These are phyloP conservation scores for Elongisporangium prolatum DNA, from an alignment of 352 stramenopile species.

Conservation along the genomic window DNA sequence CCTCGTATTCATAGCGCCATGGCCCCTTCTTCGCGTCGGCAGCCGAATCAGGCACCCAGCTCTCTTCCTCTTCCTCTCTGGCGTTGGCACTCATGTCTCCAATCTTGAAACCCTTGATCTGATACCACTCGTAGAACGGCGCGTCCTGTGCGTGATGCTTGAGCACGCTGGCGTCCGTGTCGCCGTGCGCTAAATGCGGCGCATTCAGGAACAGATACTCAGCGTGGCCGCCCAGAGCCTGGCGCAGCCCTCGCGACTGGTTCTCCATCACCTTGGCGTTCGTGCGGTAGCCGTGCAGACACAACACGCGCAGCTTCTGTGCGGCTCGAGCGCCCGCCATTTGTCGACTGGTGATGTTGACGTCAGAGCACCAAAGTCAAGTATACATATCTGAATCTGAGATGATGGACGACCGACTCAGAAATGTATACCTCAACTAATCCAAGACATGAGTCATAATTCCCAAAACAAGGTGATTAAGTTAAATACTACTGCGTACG, in stretches of 20 bases:
- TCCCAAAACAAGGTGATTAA: too few species aligned
- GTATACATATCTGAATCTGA: background rate
- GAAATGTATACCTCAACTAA: too few species aligned
- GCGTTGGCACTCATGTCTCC: constrained; percentile 1
- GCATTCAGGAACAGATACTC: constrained; percentile 76
- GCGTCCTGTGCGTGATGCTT: constrained; percentile 45
- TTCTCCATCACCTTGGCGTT: constrained; percentile 70
- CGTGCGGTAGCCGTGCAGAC: constrained; percentile 68
- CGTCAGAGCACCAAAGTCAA: background rate
- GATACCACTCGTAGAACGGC: constrained; percentile 75
- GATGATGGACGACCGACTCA: background rate
- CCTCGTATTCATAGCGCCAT: constrained; percentile 16
- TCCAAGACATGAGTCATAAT: too few species aligned
- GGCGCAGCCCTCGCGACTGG: constrained; percentile 51
- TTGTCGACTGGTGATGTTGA: background rate
- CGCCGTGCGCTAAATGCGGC: constrained; percentile 45
- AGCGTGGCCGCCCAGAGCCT: constrained; percentile 46
- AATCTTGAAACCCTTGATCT: constrained; percentile 6
- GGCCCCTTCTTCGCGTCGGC: background rate
- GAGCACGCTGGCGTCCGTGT: constrained; percentile 50
- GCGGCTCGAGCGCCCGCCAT: background rate
- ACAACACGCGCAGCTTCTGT: constrained; percentile 61
- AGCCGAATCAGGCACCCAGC: constrained; percentile 4
- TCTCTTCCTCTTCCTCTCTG: constrained; percentile 29
- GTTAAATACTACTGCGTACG: too few species aligned